These are phyloP conservation scores for Phaeosphaeria sp. DNA, from an alignment of 2,329 filamentous ascomycete genomes.

Conservation along the genomic window DNA sequence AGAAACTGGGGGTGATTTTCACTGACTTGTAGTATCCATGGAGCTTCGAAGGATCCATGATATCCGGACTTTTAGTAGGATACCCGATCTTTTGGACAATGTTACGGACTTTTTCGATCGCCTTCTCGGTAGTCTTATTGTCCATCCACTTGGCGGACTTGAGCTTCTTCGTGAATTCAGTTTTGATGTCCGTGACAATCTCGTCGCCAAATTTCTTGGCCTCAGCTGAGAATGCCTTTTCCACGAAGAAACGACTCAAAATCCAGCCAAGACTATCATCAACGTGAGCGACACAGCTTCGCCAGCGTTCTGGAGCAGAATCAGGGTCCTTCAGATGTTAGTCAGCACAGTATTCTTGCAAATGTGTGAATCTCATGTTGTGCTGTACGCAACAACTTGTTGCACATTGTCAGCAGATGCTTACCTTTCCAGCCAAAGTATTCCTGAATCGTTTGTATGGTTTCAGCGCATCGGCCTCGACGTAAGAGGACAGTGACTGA, in stretches of 20 bases:
- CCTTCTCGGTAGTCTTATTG: constrained; percentile 63
- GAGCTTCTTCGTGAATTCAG: constrained; percentile 68
- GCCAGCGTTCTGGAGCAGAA: constrained; percentile 69
- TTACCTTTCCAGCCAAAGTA: constrained; percentile 62
- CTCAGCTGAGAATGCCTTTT: constrained; percentile 70
- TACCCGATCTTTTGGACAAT: constrained; percentile 74
- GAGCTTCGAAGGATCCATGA: constrained; percentile 64
- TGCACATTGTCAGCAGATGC: neutral
- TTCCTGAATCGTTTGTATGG: constrained; percentile 68
- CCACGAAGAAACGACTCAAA: constrained; percentile 72
- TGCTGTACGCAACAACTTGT: neutral
- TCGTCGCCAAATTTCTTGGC: constrained; percentile 71
- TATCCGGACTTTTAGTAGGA: constrained; percentile 66
- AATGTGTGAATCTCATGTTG: neutral
- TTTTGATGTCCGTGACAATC: constrained; percentile 74
- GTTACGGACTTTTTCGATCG: constrained; percentile 69
- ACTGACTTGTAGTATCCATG: constrained; percentile 63
- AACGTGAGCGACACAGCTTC: constrained; percentile 66
- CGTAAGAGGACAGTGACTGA: constrained; percentile 57
- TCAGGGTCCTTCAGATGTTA: constrained; percentile 58
- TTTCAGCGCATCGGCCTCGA: constrained; percentile 66
- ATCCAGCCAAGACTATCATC: constrained; percentile 70
- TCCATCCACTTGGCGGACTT: constrained; percentile 70
- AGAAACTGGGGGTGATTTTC: constrained; percentile 61
- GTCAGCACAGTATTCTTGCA: neutral